Base-by-base conservation (phyloP, 2,329 filamentous ascomycete genomes). In the Aspergillus ustus region DNA sequence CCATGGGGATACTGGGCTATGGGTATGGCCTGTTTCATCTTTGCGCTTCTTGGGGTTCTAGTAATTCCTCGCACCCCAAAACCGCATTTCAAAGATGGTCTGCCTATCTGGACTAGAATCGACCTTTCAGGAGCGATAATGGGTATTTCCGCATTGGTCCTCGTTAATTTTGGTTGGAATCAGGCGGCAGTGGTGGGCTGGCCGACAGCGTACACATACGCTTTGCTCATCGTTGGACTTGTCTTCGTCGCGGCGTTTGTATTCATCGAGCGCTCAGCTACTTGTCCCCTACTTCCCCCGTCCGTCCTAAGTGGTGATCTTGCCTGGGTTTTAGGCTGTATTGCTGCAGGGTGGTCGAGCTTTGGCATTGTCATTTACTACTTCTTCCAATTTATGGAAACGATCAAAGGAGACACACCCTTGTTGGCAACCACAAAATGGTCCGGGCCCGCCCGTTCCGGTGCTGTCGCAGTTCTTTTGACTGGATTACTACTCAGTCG, bases 121-220 rank as follows among this genome's bases (percentile, higher is more conserved):
- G 81, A 84, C 64, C 63, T 78, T 13, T 66, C 76, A 3, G 81
- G 80, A n/a, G 76, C 76, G 3, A 60, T 71, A 4, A 71, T 77
- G 3, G 87, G 87, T 2, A 80, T 89, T 20, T 76, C 78, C 0
- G 82, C 82, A 0, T 75, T 90, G 31, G 78, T 88, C 0, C 78
- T 90, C n/a, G 82, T 90, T 76, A 89, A 89, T 70, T 86, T 90
- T 66, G 85, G 87, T 0, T 89, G 85, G 85, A 90, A 88, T 61
- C 86, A 90, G 69, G 87, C 84, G 0, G 82, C 85, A 0, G 77
- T 85, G 1, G 83, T 81, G 1, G 86, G 86, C 1, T 90, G 87
- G 88, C 66, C 75, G 1, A 77, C 79, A 8, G 77, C 84, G 0
- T 86, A 86, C 57, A 79, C 87, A 22, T 83, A 84, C 61, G 76